Evolutionary conservation across 306 rosid species (phyloP), one percentile per base, ranked within the genome.

Genomic region (Ceratonia siliqua): DNA sequence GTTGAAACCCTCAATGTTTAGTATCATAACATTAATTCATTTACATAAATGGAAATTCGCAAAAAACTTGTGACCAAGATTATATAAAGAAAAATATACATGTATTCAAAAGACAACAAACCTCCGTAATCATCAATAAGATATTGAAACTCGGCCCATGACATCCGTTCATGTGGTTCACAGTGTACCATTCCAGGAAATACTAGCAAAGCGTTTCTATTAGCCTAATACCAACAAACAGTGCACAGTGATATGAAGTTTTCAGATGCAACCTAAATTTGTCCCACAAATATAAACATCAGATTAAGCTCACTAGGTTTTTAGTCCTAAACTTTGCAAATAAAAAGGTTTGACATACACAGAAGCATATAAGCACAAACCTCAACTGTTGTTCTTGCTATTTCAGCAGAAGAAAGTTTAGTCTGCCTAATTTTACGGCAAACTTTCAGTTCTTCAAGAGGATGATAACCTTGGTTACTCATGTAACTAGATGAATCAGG

Each of bases 141-240:
- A 79, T 89, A 92, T 72, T 81, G 86, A 83, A 78, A 88, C 63
- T 89, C 92, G 0, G 84, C 83, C 97, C 97, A 92, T 20, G 97
- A 86, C 65, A 88, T 81, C 70, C 86, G 92, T 71, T 86, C 92
- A 52, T 94, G 98, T 64, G 97, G 98, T 85, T 94, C 98, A 82
- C 80, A 66, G 89, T 94, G 98, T 64, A 94, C 91, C 48, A 49
- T 74, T 49, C 96, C 97, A 73, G 94, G 97, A 81, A 94, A 94
- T 72, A 89, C 85, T 82, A 94, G 83, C 89, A 87, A 81, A 72
- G 97, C 98, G 35, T 64, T 76, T 82, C 69, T 75, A 75, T 89
- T 88, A 32, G 87, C 96, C 98, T 94, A 85, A 83, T 22, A 76
- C 77, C 85, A 82, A 85, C 73, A 78, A 79, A 87, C 48, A 77